These are phyloP conservation scores for Alisma plantagoaquatica DNA, from an alignment of 106 monocot genomes.

Conservation along the genomic window DNA sequence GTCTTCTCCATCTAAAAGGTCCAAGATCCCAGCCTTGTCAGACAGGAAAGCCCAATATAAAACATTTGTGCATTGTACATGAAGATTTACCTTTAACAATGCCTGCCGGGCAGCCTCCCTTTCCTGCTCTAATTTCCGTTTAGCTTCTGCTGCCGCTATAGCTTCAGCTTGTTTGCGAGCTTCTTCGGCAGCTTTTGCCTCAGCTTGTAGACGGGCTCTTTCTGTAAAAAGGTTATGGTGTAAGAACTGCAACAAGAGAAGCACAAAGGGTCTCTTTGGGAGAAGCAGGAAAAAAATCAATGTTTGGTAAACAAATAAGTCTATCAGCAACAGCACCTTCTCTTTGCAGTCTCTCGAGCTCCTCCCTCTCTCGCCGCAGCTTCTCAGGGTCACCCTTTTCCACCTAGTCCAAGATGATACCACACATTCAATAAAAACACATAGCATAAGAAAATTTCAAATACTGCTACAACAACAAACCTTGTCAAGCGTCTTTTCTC, in stretches of 20 bases:
- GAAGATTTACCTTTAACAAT: slow-evolving; percentile 49
- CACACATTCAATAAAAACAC: too few species aligned
- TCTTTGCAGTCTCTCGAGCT: slow-evolving; percentile 63
- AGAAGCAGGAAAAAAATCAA: too few species aligned
- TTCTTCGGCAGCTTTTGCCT: slow-evolving; percentile 79
- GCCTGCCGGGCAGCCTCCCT: slow-evolving; percentile 93
- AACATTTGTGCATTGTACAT: too few species aligned
- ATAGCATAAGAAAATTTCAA: too few species aligned
- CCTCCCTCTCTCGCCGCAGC: slow-evolving; percentile 64
- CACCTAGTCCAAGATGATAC: slow-evolving; percentile 27
- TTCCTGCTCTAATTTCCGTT: slow-evolving; percentile 59
- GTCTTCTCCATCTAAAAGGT: slow-evolving; percentile 75
- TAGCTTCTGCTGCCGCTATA: slow-evolving; percentile 72
- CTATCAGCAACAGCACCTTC: too few species aligned
- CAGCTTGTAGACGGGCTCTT: slow-evolving; percentile 73
- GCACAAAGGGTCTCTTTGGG: too few species aligned
- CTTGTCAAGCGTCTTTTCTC: slow-evolving; percentile 83
- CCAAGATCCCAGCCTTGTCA: too few species aligned
- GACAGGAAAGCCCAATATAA: too few species aligned
- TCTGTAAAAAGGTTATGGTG: slow-evolving; percentile 50
- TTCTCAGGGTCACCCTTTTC: slow-evolving; percentile 79
- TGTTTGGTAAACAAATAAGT: too few species aligned
- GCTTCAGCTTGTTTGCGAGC: slow-evolving; percentile 49
- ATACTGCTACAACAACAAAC: too few species aligned
- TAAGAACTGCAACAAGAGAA: too few species aligned